Conservation (phyloP, 129 eudicot species). For the Lactuca sativa region DNA sequence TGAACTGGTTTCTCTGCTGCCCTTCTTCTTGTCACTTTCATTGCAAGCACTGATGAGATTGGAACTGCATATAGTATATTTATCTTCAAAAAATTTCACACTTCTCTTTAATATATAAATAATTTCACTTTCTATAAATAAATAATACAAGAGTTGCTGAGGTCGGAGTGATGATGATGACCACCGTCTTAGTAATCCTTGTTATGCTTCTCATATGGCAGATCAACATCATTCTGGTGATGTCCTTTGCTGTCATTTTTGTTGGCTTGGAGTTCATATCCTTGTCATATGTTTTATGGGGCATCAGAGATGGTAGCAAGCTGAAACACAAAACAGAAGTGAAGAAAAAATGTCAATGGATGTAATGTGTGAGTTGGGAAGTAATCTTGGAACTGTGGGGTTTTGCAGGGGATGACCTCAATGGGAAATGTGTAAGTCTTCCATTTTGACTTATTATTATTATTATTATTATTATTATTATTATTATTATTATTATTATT, state of each 20-base stretch:
- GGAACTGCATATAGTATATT: slow-evolving; percentile 92
- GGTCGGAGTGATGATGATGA: slow-evolving; percentile 94
- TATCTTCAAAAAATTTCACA: slow-evolving; percentile 4
- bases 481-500: too few species aligned
- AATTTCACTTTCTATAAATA: neutral
- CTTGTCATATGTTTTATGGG: slow-evolving; percentile 80
- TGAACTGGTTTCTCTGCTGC: slow-evolving; percentile 84
- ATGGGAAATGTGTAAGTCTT: slow-evolving; percentile 85
- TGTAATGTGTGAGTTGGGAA: too few species aligned
- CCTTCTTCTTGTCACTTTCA: slow-evolving; percentile 69
- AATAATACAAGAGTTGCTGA: slow-evolving; percentile 72
- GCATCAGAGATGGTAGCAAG: slow-evolving; percentile 95
- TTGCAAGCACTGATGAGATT: slow-evolving; percentile 77
- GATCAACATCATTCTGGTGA: slow-evolving; percentile 60
- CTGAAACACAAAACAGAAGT: slow-evolving; percentile 4
- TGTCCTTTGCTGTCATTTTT: slow-evolving; percentile 60
- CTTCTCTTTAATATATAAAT: too few species aligned
- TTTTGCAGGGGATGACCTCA: slow-evolving; percentile 73
- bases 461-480: too few species aligned
- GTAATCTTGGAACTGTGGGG: slow-evolving; percentile 47
- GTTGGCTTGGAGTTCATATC: slow-evolving; percentile 70
- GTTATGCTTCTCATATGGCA: slow-evolving; percentile 99
- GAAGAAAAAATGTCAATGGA: too few species aligned
- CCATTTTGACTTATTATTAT: slow-evolving; percentile 8
- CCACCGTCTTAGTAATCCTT: slow-evolving; percentile 78